Evolutionary conservation across 1,139 yeast genomes (phyloP), one percentile per base, ranked within the genome.

Genomic region (Sugiyamaella grinbergsii): DNA sequence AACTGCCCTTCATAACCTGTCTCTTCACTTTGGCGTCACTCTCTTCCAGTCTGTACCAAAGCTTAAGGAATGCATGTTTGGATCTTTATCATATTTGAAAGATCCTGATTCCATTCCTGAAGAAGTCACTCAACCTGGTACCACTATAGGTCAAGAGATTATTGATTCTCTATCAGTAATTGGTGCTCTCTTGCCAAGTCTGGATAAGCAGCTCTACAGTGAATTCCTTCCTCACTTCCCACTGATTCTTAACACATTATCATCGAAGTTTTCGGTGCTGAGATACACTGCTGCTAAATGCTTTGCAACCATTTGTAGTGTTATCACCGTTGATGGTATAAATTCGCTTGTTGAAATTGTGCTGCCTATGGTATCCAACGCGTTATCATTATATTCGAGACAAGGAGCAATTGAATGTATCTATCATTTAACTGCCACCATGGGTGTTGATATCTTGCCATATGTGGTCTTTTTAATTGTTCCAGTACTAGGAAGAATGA

Each of bases 401-500:
- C 97, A 93, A 70, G 98, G 99, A 62, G 93, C 95, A 3, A 85
- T 90, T 52, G 99, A 94, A 70, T 80, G 95, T 24, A 79, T 93
- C 6, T 90, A 89, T 66, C 97, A 93, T 65, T 74, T 93, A 49
- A 82, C 96, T 1, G 75, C 78, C 20, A 79, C 87, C 1, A 89
- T 94, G 97, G 97, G 95, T 1, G 76, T 89, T 4, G 85, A 81
- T 57, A 89, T 94, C 52, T 73, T 94, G 53, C 99, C 99, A 0
- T 94, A 93, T 68, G 91, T 94, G 47, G 96, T 94, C 33, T 94
- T 93, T 67, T 77, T 94, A 63, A 89, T 94, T 67, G 98, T 94
- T 20, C 98, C 99, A 13, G 90, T 93, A 1, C 74, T 94, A 61
- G 99, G 98, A 46, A 80, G 98, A 67, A 94, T 94, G 98, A 90